These are phyloP conservation scores for Monosporascus sp. DNA, from an alignment of 2,329 filamentous ascomycete genomes.

Conservation along the genomic window DNA sequence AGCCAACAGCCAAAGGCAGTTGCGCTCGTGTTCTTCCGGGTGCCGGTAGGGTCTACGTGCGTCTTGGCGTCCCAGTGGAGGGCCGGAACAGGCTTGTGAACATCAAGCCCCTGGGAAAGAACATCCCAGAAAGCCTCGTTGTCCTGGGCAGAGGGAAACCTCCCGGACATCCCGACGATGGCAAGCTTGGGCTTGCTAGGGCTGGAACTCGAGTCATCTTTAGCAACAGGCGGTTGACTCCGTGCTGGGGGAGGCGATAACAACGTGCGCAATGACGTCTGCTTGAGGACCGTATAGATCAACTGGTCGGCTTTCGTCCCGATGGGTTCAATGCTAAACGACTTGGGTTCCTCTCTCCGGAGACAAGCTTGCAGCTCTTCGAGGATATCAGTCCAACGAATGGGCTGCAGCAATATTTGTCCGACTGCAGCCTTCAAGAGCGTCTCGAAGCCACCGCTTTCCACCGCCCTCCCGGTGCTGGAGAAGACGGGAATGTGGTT, in stretches of 20 bases:
- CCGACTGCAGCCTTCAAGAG: constrained; percentile 11
- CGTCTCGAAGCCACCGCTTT: constrained; percentile 4
- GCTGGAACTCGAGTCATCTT: neutral
- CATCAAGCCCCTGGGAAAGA: constrained; percentile 16
- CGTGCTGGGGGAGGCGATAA: constrained; percentile 1
- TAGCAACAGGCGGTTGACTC: neutral
- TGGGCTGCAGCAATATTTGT: constrained; percentile 15
- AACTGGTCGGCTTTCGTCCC: constrained; percentile 11
- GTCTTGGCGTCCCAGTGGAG: constrained; percentile 13
- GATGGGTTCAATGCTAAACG: constrained; percentile 8
- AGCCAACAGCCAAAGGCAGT: constrained; percentile 12
- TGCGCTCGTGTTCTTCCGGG: constrained; percentile 12
- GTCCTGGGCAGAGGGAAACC: constrained; percentile 15
- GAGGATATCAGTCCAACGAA: constrained; percentile 9
- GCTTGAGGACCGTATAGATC: constrained; percentile 10
- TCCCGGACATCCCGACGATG: constrained; percentile 18
- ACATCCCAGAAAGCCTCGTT: constrained; percentile 22
- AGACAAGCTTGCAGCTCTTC: constrained; percentile 10
- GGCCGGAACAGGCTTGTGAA: constrained; percentile 15
- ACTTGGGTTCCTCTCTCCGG: neutral
- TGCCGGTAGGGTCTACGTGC: constrained; percentile 18
- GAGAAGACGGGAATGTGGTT: constrained; percentile 12
- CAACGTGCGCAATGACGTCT: constrained; percentile 6
- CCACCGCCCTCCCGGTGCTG: constrained; percentile 1
- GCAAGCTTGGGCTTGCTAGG: constrained; percentile 17